Base-by-base conservation (phyloP, 2,329 filamentous ascomycete genomes). In the Blastomyces parvus region DNA sequence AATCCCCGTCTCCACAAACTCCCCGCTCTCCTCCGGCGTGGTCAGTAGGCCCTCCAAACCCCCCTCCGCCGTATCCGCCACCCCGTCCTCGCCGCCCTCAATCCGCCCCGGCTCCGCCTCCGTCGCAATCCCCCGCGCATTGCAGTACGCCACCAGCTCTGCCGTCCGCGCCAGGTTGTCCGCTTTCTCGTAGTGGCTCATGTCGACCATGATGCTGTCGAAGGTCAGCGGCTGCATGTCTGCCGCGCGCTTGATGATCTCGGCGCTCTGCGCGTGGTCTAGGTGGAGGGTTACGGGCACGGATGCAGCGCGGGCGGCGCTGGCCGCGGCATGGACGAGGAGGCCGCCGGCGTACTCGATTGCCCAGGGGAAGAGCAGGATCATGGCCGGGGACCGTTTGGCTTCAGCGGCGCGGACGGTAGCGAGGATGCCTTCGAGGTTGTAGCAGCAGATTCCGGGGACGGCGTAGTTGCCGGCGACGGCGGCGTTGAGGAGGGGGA, bases 131-230 rank as follows among this genome's bases (percentile, higher is more conserved):
- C 86, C 85, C 52, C 83, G 79, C 67, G 77, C 84, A 70, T 88
- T 83, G 70, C 87, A 88, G 70, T 86, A 85, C 27, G 74, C 76
- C 7, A 85, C 84, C 60, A 89, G 75, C 67, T 88, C 84, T 60
- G 78, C 78, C 25, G 87, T 90, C 70, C 83, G 80, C 2, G 80
- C 77, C 46, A 91, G 77, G 70, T 90, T 90, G 75, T 89, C 86
- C 62, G 82, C 85, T 68, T 85, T 86, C 67, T 88, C 86, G 70
- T 88, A 85, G 71, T 90, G 87, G 64, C 81, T 84, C 87, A 90
- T 90, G 74, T 90, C 88, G 0, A 90, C 84, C 87, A 90, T 90
- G 71, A 90, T 89, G 66, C 82, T 84, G 74, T 90, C 87, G 68
- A 89, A 89, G 2, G 77, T 81, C 5, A 25, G 53, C 59, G 77